phyloP scores from a whole-genome alignment of 805 yeast genomes.

The Ogataea corticis region DNA sequence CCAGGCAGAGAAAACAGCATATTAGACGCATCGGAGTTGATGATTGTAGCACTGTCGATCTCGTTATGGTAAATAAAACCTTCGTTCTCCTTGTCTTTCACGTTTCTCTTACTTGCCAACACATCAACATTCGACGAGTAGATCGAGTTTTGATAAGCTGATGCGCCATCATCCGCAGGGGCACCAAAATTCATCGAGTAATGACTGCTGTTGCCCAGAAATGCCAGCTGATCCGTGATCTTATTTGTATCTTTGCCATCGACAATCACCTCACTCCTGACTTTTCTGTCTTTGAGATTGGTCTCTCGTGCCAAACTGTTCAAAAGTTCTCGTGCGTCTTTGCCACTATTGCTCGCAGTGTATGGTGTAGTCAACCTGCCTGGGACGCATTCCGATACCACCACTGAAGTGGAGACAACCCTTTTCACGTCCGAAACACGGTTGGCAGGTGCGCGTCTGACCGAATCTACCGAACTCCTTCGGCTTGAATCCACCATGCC shows the following conservation, averaged over 20 bases:
- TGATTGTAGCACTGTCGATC: not conserved
- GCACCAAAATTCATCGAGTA: constrained; percentile 10
- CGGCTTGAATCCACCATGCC: constrained; percentile 3
- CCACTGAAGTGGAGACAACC: constrained; percentile 1
- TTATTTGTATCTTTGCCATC: constrained; percentile 12
- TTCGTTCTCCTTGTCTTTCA: constrained; percentile 21
- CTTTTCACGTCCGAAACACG: constrained; percentile 1
- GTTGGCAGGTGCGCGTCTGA: constrained; percentile 3
- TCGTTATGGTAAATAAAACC: constrained; percentile 28
- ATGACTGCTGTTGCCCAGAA: constrained; percentile 9
- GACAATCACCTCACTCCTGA: constrained; percentile 22
- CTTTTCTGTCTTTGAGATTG: constrained; percentile 11
- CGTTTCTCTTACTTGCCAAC: constrained; percentile 3
- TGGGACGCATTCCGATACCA: constrained; percentile 2
- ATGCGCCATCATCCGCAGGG: constrained; percentile 20
- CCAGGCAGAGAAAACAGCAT: not conserved
- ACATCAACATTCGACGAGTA: constrained; percentile 21
- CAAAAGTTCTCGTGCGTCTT: not conserved
- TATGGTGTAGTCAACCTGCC: not conserved
- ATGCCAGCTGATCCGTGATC: constrained; percentile 8
- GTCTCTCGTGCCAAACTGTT: constrained; percentile 4
- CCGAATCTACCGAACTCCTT: constrained; percentile 3
- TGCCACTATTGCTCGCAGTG: not conserved
- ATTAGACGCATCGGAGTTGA: constrained; percentile 1
- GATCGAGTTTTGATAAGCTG: constrained; percentile 28